Base-by-base conservation (phyloP, 768 basidiomycete genomes). In the Pholiota conissans region DNA sequence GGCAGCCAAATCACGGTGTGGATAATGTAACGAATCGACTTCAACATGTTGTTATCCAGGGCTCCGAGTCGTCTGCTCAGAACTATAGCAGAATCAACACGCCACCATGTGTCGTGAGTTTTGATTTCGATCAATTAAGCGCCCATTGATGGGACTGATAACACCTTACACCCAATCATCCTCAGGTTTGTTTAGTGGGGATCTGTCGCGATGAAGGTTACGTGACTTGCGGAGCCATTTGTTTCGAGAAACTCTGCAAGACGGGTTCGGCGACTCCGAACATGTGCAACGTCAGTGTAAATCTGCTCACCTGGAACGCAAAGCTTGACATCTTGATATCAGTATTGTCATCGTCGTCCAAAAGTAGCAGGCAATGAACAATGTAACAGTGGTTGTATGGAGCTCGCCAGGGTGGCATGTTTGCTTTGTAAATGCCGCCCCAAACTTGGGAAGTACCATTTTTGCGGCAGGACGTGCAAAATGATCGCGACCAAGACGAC, bases 291-390 rank as follows among this genome's bases (percentile, higher is more conserved):
- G 70, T 69, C 49, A 32, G 68, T 53, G 2, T n/a, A n/a, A 37
- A 5, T 16, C 18, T 58, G 22, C 10, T 39, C 3, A 5, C 5
- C 5, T 24, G 13, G n/a, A 18, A 9, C 3, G 16, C n/a, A n/a
- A n/a, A 18, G 39, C 35, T 34, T 39, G 37, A 45, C 26, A 13
- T 32, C 16, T 30, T n/a, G n/a, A n/a, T 24, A 35, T n/a, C 32
- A 71, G 70, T 69, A 69, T 46, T 71, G 70, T 27, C 68, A 71
- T 60, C 64, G 66, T 29, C 61, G 57, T 18, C 66, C 66, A 16
- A 69, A 65, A 48, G 27, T 55, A 3, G 30, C 49, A 3, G 65
- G 66, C 28, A 51, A 65, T 13, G 59, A 60, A 22, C 70, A 71
- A 57, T 71, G 70, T 28, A 61, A 68, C 24, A 32, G 59, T 10